These are phyloP conservation scores for Aspergillus alliaceus DNA, from an alignment of 2,329 filamentous ascomycete species.

Conservation along the genomic window DNA sequence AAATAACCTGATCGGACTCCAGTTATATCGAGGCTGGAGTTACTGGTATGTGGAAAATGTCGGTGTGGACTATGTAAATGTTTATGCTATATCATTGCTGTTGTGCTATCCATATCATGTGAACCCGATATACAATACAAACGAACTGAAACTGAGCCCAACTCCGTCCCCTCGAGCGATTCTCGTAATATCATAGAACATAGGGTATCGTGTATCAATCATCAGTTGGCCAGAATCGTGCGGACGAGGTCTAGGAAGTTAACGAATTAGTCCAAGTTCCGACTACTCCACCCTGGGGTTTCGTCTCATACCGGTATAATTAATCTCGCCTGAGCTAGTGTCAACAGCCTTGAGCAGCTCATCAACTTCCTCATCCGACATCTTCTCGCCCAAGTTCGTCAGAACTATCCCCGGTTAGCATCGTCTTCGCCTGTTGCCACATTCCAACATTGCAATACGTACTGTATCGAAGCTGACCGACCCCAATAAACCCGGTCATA, in stretches of 20 bases:
- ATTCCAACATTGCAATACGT: slow-evolving; percentile 19
- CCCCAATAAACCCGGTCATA: slow-evolving; percentile 95
- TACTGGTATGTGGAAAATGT: not conserved
- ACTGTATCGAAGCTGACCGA: slow-evolving; percentile 93
- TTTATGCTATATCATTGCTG: not conserved
- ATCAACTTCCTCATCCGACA: slow-evolving; percentile 98
- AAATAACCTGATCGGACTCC: too few relatives aligned
- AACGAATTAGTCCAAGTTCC: not conserved
- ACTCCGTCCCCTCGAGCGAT: slow-evolving; percentile 1
- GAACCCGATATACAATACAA: slow-evolving; percentile 2
- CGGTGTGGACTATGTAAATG: not conserved
- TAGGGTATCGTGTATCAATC: slow-evolving; percentile 37
- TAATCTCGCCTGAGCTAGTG: slow-evolving; percentile 92
- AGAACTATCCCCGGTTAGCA: slow-evolving; percentile 58
- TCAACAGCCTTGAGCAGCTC: slow-evolving; percentile 98
- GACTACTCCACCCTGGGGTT: not conserved
- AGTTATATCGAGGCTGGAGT: too few relatives aligned
- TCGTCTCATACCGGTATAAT: slow-evolving; percentile 77
- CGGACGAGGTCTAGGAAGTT: slow-evolving; percentile 68
- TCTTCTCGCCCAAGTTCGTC: slow-evolving; percentile 98
- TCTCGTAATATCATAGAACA: slow-evolving; percentile 19
- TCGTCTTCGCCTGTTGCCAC: not conserved
- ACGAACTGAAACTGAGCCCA: slow-evolving; percentile 2
- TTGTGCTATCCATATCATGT: not conserved
- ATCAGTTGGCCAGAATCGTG: slow-evolving; percentile 81